Base-by-base conservation (phyloP, 441 rosid genomes). In the Erodium texanum region DNA sequence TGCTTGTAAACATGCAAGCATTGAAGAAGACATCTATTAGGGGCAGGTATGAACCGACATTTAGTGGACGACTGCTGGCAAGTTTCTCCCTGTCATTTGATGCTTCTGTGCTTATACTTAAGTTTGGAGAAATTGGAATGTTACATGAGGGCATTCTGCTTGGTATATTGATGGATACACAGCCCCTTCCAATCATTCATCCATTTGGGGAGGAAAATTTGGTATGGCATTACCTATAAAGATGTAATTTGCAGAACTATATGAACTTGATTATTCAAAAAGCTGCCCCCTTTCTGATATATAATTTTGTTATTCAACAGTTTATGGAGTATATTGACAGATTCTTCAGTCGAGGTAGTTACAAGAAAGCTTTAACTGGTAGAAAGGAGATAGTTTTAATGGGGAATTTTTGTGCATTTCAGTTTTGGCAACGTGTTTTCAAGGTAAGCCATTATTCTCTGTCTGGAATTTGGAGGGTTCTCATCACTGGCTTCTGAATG, bases 371-470 rank as follows among this genome's bases (percentile, higher is more conserved):
- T 59, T 70, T 79, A 74, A 73, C 84, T 75, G 89, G 94, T 66
- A 83, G 79, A 62, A 85, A 78, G 80, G 98, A 90, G 84, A 73
- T 66, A 75, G 24, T 73, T 56, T 76, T 89, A 34, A 73, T 93
- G 77, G 98, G 83, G 65, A 93, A 93, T 76, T 80, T 90, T 34
- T 77, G 86, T 72, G 95, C 97, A 36, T 90, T 81, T 78, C 85
- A 87, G 84, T 93, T 93, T 79, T 93, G 97, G 98, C 94, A 89
- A 68, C 86, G 78, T 66, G 83, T 81, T 72, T 87, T 90, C 76
- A 89, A 89, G 91, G 97, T 89, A 72, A 77, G 52, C 4, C 38
- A 16, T 15, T 58, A 59, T 67, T 14, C 67, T 62, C 79, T 20
- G 41, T 68, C 54, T 71, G 24, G 68, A 61, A 48, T 18, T 34